Evolutionary conservation across 2,329 filamentous ascomycete species (phyloP), one percentile per base, ranked within the genome.

Genomic region (Ambrosiella cleistominuta): DNA sequence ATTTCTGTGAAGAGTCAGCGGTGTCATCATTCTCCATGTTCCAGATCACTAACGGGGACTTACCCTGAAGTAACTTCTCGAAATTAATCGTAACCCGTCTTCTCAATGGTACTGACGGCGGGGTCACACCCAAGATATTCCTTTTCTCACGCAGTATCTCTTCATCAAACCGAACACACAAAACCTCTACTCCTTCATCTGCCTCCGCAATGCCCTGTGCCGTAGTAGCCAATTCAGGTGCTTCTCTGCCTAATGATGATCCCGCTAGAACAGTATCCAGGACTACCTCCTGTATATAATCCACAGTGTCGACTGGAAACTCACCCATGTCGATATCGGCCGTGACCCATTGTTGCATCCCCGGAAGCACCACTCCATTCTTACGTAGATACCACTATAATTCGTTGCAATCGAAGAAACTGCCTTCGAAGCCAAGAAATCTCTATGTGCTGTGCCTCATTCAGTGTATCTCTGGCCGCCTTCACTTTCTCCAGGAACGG

Each of bases 401-500:
- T 66, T 93, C 88, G 60, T 86, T 77, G 0, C 81, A 71, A 65
- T 93, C 86, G 63, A 85, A 86, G 73, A 87, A 93, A 55, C 86
- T 79, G 3, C 86, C 86, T 60, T 85, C 78, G 61, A 83, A 85
- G 0, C 80, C 84, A 0, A 77, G 74, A 7, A 82, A 82, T 67
- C 44, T 74, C 75, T 62, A 78, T 75, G 17, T 70, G 70, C 63
- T 85, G 72, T 13, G 73, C 71, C 11, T 68, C 65, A 42, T 74
- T 70, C 7, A 82, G 63, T 13, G n/a, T 53, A 17, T 69, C 74
- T 15, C 71, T 68, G 1, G 71, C 67, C 1, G 69, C 63, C 37
- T 70, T 70, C 1, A 74, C 66, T 3, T 64, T 65, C 5, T 68
- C 63, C 5, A 68, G 66, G 61, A 78, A 80, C 0, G 78, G 78